Evolutionary conservation across 2,329 filamentous ascomycete genomes (phyloP), one percentile per base, ranked within the genome.

Genomic region (Thelonectria discophora): DNA sequence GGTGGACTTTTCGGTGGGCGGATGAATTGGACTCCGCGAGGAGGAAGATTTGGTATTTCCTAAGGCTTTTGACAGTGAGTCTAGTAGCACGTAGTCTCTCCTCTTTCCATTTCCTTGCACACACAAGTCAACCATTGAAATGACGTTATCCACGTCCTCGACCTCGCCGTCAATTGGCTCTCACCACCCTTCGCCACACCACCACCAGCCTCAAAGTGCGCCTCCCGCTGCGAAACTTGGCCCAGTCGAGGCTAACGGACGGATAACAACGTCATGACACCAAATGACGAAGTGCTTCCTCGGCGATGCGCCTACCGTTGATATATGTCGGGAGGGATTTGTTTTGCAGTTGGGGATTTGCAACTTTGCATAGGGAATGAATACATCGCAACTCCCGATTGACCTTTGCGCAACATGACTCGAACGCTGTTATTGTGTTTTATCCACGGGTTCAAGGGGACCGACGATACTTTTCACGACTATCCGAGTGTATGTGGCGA

Each of bases 401-500:
- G n/a, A 32, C 43, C 2, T 49, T 10, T 40, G 10, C 8, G 11
- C 57, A 67, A 53, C 2, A 82, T 82, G 81, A 65, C 78, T 52
- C 80, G 81, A 54, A 90, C 89, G 20, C 75, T 93, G 5, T 77
- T 93, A 2, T 81, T 93, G 8, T 90, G 88, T 73, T 92, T 92
- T 73, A 86, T 93, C 51, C 90, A 93, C 74, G 90, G 90, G 48
- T 92, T 92, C 82, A 90, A 90, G 56, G 90, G 90, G 43, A 83
- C 84, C 67, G 89, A 92, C 66, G 81, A 90, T 72, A 92, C 90
- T 17, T 92, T 92, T 71, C 81, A 83, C 47, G 81, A 82, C 3
- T 92, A 92, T 67, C 90, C 90, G 1, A 78, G 83, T 63, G 79
- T 80, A 51, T 46, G 71, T 64, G 7, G 15, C 20, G 6, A 3